Evolutionary conservation across 495 filamentous ascomycete species (phyloP), one percentile per base, ranked within the genome.

Genomic region (Opeltia flavorubescens): DNA sequence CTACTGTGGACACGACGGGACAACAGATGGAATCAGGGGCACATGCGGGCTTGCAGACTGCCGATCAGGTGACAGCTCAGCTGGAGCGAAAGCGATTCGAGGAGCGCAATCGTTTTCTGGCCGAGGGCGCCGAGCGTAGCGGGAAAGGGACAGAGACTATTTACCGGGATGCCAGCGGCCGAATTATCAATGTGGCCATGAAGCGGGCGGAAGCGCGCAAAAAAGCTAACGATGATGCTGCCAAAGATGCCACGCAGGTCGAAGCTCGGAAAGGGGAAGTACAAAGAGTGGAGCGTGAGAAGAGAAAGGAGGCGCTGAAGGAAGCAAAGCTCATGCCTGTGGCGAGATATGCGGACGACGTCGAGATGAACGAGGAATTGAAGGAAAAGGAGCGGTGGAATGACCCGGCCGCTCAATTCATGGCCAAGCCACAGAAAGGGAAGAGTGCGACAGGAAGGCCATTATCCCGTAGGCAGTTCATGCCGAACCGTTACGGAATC

Each of bases 401-500:
- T 64, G 91, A 99, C 68, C 93, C 91, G 7, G 89, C 89, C 57
- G 83, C 83, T 18, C 71, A 74, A 58, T 94, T 95, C 57, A 46
- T 95, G 58, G 65, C 58, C 34, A 77, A 66, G 20, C 71, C 71
- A 50, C 74, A 66, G 47, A 61, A 52, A 29, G 69, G 54, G 4
- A 55, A 58, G 29, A 75, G 73, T 62, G 57, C 59, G 21, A 76
- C 73, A 9, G 81, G 85, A 33, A 80, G 71, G 55, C 85, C 86
- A 41, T 56, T 87, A 18, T 99, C 95, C 62, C 66, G 77, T 50
- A 91, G 89, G 0, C 67, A 79, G 0, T 83, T 78, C 45, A 65
- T 77, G 63, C 91, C 91, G 50, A 99, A 99, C 77, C 73, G 91
- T 47, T 96, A 95, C 72, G 84, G 86, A 15, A 96, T 96, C 51